A percentile compares a stretch with the other conserved stretches of the same genome.
Evolutionary conservation across 164 flowering plant genomes (phyloP).

Genomic region (Tetracentron sinense): DNA sequence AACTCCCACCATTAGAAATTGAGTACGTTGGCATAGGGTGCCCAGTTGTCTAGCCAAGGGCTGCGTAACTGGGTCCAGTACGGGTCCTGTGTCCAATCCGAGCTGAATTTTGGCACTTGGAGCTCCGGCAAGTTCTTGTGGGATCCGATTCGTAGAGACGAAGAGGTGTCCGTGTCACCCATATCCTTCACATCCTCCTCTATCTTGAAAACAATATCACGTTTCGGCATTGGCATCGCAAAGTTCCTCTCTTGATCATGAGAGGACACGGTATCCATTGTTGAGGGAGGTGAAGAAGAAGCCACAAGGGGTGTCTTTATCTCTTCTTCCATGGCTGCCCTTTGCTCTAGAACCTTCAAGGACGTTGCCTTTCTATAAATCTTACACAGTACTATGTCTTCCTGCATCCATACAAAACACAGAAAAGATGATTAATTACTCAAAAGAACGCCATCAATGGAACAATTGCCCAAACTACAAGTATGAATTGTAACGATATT

Average conservation of each 20-base stretch:
- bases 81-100: conserved; percentile 63
- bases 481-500: too few species aligned
- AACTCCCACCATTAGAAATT: too few species aligned
- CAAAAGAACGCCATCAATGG: too few species aligned
- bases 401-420: too few species aligned
- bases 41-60: conserved; percentile 59
- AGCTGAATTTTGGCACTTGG: conserved; percentile 47
- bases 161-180: background rate
- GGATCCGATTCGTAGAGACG: conserved; percentile 13
- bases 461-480: too few species aligned
- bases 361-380: conserved; percentile 91
- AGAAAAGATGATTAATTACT: too few species aligned
- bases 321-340: conserved; percentile 72
- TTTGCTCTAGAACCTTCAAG: conserved; percentile 76
- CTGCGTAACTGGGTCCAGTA: conserved; percentile 45
- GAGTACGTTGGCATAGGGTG: conserved; percentile 30
- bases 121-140: conserved; percentile 52
- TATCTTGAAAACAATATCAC: conserved; percentile 14
- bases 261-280: conserved; percentile 24
- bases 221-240: background rate
- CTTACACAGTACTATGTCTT: conserved; percentile 62
- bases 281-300: conserved; percentile 22
- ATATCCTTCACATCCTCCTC: conserved; percentile 14
- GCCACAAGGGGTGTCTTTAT: conserved; percentile 10
- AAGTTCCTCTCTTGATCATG: conserved; percentile 19